Evolutionary conservation across 805 yeast genomes (phyloP), one percentile per base, ranked within the genome.

Genomic region (Candida alai): DNA sequence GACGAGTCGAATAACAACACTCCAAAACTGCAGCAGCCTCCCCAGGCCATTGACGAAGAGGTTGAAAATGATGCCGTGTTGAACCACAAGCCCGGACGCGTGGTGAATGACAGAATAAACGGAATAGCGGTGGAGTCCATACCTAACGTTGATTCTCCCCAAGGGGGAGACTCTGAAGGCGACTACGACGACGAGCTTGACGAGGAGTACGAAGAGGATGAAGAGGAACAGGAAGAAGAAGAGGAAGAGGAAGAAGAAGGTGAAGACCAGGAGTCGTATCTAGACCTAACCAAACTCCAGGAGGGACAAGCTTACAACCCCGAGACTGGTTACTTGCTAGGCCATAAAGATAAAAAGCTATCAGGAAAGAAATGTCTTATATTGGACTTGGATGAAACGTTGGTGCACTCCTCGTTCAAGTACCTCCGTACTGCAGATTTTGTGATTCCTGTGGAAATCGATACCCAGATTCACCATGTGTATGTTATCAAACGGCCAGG

Each of bases 401-500:
- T 93, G 39, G 98, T 93, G 20, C 99, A 93, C 58, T 85, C 96
- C 2, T 82, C 95, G 5, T 93, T 93, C 69, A 89, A 90, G 58
- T 87, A 82, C 57, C 73, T 93, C 37, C 77, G 94, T 40, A 83
- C 88, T 28, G 95, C 96, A 1, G 99, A 93, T 62, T 93, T 93
- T 62, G 94, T 94, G 30, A 86, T 93, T 32, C 97, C 98, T 11
- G 98, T 93, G 34, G 97, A 90, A 57, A 90, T 93, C 43, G 97
- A 93, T 50, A 81, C 81, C 49, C 90, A 85, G 56, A 72, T 80
- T 20, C 97, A 93, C 58, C 90, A 86, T 51, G 98, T 93, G 28
- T 93, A 88, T 56, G 98, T 93, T 16, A 88, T 89, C 37, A 93
- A 93, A 55, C 75, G 99, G 50, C 99, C 99, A 1, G 98, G 98